Conservation (phyloP, 768 basidiomycete genomes). For the Ramaria rubella region DNA sequence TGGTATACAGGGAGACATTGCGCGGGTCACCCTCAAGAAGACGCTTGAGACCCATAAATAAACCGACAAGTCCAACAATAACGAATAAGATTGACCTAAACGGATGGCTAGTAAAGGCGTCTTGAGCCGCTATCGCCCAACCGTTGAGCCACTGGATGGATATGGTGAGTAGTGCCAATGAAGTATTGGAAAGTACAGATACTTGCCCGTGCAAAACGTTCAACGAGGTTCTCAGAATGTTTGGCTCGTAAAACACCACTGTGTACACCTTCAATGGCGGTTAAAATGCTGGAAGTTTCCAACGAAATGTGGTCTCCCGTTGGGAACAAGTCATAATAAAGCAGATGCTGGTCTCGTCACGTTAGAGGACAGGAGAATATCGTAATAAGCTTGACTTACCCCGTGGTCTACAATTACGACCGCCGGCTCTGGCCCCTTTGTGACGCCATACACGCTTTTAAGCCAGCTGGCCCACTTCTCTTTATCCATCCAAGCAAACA, state of each 20-base stretch:
- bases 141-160: not conserved
- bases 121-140: not conserved
- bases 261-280: conserved; percentile 62
- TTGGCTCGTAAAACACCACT: conserved; percentile 43
- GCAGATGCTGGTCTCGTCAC: conserved; percentile 42
- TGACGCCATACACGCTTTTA: conserved; percentile 84
- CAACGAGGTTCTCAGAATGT: conserved; percentile 65
- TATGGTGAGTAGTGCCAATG: not conserved
- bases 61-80: not conserved
- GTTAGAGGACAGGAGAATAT: not conserved
- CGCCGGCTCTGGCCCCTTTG: conserved; percentile 21
- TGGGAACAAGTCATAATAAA: conserved; percentile 72
- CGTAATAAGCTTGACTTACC: conserved; percentile 35
- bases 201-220: conserved; percentile 58
- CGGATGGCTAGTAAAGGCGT: conserved; percentile 1
- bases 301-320: conserved; percentile 50
- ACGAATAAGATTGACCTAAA: not conserved
- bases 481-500: conserved; percentile 88
- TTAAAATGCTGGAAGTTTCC: conserved; percentile 51
- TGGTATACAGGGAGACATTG: not conserved
- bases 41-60: conserved; percentile 5
- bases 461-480: conserved; percentile 83
- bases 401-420: conserved; percentile 79
- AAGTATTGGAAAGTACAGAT: conserved; percentile 11
- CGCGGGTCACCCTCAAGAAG: conserved; percentile 1